These are phyloP conservation scores for Fonsecaea erecta DNA, from an alignment of 2,329 filamentous ascomycete genomes.

Conservation along the genomic window DNA sequence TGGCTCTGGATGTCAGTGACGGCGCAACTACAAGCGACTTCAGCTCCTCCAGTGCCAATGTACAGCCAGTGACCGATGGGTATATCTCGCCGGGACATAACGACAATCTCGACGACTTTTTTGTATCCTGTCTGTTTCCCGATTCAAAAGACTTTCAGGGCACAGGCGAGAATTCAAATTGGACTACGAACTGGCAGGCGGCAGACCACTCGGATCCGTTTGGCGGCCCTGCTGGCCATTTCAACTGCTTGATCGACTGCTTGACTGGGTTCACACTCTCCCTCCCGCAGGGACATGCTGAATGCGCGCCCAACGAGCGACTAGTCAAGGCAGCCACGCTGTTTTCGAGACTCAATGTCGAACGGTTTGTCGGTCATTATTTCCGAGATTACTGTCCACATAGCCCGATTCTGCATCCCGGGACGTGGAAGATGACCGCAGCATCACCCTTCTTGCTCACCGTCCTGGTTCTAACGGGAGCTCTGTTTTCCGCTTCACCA, in stretches of 20 bases:
- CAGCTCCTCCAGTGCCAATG: background rate
- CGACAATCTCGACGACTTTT: conserved; percentile 9
- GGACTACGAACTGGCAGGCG: background rate
- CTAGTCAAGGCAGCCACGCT: conserved; percentile 2
- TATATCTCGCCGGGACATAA: conserved; percentile 2
- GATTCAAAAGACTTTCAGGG: conserved; percentile 13
- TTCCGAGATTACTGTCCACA: conserved; percentile 20
- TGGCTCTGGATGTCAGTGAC: background rate
- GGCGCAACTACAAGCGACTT: conserved; percentile 1
- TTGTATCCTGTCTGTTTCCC: conserved; percentile 12
- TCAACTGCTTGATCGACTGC: conserved; percentile 10
- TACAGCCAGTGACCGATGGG: conserved; percentile 9
- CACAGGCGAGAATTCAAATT: background rate
- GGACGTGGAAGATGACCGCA: background rate
- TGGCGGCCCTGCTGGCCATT: background rate
- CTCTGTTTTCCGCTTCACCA: conserved; percentile 7
- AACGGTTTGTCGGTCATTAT: conserved; percentile 15
- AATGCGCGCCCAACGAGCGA: conserved; percentile 5
- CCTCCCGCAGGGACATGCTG: conserved; percentile 7
- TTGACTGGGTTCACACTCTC: conserved; percentile 15
- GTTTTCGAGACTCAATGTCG: conserved; percentile 11
- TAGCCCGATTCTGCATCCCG: conserved; percentile 11
- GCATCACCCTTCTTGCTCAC: conserved; percentile 5
- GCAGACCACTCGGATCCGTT: background rate
- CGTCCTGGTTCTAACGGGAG: conserved; percentile 10